Evolutionary conservation across 148 eudicot species (phyloP), one percentile per base, ranked within the genome.

Genomic region (Simmondsia chinensis): DNA sequence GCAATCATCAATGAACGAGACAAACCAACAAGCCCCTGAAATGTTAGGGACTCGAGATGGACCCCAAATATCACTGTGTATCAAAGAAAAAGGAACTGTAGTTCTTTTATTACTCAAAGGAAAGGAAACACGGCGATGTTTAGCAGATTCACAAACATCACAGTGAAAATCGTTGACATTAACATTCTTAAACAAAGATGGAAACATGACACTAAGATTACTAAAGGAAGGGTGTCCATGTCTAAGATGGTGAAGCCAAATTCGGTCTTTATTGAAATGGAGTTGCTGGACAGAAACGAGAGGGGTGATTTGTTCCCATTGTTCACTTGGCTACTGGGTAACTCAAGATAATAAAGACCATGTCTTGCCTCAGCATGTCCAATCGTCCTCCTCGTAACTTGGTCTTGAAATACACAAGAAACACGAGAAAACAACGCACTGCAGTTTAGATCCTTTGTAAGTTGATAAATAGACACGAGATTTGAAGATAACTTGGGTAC

Each of bases 161-260:
- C 47, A 43, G n/a, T n/a, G n/a, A 25, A 13, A 1, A 6, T 21
- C 2, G 6, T 6, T 21, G 6, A 12, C 7, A 7, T 43, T 6
- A 13, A 36, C 8, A 14, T 14, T 13, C 2, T 31, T 35, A 32
- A 43, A 23, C 17, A 40, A 43, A 3, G 7, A 4, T 2, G 32
- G 35, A 32, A 28, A 45, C 21, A 17, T 4, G 4, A 16, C 14
- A 9, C 27, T 25, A 34, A 25, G 8, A 20, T 12, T 13, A 13
- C 41, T 18, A 31, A 47, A 47, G 10, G 38, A 47, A 18, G 38
- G 38, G 32, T 47, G 38, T 18, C 38, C 13, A 6, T 18, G 15
- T 7, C 15, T 27, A 22, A 16, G 9, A 3, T 36, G 13, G 16
- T 36, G n/a, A n/a, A n/a, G n/a, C n/a, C n/a, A n/a, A n/a, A n/a